Evolutionary conservation across 306 rosid genomes (phyloP), one percentile per base, ranked within the genome.

Genomic region (Medicago truncatula): DNA sequence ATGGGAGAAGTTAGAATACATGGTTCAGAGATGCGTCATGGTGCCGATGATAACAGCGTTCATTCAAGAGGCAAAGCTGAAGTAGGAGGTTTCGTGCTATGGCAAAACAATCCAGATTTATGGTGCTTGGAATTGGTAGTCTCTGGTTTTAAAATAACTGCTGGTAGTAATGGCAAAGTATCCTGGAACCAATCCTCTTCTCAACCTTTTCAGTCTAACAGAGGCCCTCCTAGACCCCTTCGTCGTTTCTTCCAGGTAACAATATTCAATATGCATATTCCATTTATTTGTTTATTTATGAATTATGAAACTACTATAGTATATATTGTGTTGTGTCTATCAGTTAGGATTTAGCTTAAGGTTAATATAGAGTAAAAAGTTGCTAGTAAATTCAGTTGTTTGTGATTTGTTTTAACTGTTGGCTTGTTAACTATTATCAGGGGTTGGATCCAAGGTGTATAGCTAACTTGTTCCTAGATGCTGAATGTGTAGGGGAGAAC

Each of bases 151-250:
- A 95, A 92, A 82, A 86, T 95, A 12, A 80, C 89, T 59, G 97
- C 98, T 0, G 98, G 98, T 2, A 87, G 93, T 21, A 86, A 95
- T 14, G 97, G 97, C 43, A 86, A 89, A 41, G 18, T 90, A 2
- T 90, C 91, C 0, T 95, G 97, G 98, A 95, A 81, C 34, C 96
- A 92, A n/a, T 87, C 91, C 2, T 88, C 96, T 62, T 86, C 92
- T 73, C 97, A 89, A 70, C 93, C 96, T 46, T 84, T 81, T 75
- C 88, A 86, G n/a, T 89, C 97, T 1, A 90, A 85, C 41, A 90
- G 79, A 89, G 97, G 96, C 44, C 91, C 97, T 69, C 89, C 98
- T 13, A 86, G 97, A 82, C 98, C 97, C 64, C 97, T 95, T 50
- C 97, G 97, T 14, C 91, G 97, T 71, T 84, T 90, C 83, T 90